Conservation (phyloP, 176 grass and related monocot species). For the Paspalum notatum region DNA sequence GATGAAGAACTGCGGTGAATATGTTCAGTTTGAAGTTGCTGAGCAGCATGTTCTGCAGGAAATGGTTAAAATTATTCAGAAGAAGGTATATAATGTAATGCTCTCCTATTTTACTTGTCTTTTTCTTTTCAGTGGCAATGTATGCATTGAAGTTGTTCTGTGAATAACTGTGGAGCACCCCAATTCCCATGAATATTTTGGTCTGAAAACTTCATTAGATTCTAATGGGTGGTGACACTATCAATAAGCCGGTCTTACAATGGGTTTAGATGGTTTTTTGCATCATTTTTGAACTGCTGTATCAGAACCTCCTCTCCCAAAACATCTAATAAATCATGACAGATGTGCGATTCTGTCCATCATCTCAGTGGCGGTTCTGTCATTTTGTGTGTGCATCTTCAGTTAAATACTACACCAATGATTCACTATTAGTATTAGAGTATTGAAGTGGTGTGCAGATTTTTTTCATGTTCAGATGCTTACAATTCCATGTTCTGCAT, state of each 20-base stretch:
- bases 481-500: slow-evolving; percentile 1
- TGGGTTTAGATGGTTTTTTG: neutral
- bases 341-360: neutral
- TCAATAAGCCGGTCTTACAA: neutral
- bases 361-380: neutral
- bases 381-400: neutral
- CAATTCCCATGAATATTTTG: neutral
- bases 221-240: slow-evolving; percentile 1
- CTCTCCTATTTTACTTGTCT: neutral
- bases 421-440: slow-evolving; percentile 10
- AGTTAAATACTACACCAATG: neutral
- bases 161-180: neutral
- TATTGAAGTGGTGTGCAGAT: slow-evolving; percentile 22
- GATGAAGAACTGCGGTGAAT: slow-evolving; percentile 87
- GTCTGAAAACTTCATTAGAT: neutral
- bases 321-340: neutral
- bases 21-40: slow-evolving; percentile 79
- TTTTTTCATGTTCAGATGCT: slow-evolving; percentile 9
- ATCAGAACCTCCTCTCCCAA: neutral
- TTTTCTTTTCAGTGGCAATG: slow-evolving; percentile 8
- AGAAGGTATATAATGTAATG: slow-evolving; percentile 57
- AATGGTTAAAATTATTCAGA: slow-evolving; percentile 96
- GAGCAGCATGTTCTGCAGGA: slow-evolving; percentile 76
- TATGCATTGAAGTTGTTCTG: slow-evolving; percentile 9
- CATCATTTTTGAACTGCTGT: neutral